Percentiles rank a stretch among this genome's conserved stretches.
Evolutionary conservation across 192 early-diverging fungal genomes (phyloP).

Genomic region (Podila horticola): DNA sequence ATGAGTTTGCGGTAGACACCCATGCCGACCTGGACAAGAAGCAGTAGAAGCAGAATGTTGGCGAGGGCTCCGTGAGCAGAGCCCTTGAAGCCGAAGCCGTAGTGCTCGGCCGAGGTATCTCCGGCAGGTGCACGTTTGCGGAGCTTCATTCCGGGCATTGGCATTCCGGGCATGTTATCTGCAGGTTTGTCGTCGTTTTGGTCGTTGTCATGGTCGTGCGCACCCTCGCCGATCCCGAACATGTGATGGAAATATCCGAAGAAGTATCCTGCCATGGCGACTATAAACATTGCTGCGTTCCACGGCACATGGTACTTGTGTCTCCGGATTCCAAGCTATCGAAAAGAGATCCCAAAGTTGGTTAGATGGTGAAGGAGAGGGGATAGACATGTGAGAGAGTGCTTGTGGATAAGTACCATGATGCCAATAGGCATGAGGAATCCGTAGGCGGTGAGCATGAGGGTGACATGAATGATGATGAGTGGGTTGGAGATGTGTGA

Average conservation of each 20-base stretch:
- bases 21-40: slow-evolving; percentile 44
- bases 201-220: slow-evolving; percentile 6
- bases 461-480: slow-evolving; percentile 57
- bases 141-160: slow-evolving; percentile 9
- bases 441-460: slow-evolving; percentile 53
- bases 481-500: slow-evolving; percentile 48
- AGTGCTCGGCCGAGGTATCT: slow-evolving; percentile 43
- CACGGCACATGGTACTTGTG: slow-evolving; percentile 42
- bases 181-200: neutral
- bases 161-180: slow-evolving; percentile 23
- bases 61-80: slow-evolving; percentile 43
- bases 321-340: slow-evolving; percentile 36
- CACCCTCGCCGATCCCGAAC: slow-evolving; percentile 24
- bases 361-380: neutral
- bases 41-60: slow-evolving; percentile 34
- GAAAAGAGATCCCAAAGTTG: neutral
- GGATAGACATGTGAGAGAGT: neutral
- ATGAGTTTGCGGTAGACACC: slow-evolving; percentile 42
- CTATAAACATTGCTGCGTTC: slow-evolving; percentile 18
- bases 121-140: slow-evolving; percentile 11
- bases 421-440: slow-evolving; percentile 52
- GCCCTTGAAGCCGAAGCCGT: slow-evolving; percentile 24
- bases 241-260: slow-evolving; percentile 48
- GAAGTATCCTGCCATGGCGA: slow-evolving; percentile 37
- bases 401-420: slow-evolving; percentile 22